Conservation (phyloP, 2,329 filamentous ascomycete genomes). For the Fusarium nodosum region DNA sequence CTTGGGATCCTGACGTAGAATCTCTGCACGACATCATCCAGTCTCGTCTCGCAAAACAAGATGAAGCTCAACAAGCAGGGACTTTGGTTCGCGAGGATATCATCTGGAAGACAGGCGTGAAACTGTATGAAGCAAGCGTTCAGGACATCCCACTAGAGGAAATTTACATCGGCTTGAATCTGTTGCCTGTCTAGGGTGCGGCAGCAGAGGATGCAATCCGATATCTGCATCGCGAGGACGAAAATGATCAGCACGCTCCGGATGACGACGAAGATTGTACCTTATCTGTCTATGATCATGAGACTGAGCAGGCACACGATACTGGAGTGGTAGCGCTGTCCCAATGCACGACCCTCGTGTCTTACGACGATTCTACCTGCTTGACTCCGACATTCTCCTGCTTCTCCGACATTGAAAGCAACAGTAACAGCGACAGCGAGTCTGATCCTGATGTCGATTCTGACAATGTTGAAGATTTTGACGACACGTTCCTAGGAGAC, state of each 20-base stretch:
- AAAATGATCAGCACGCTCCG: background rate
- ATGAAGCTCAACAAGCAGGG: slow-evolving; percentile 40
- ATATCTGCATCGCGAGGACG: slow-evolving; percentile 2
- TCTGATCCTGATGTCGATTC: slow-evolving; percentile 13
- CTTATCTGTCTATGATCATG: background rate
- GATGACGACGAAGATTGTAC: background rate
- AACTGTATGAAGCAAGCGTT: slow-evolving; percentile 45
- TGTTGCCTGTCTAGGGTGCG: slow-evolving; percentile 51
- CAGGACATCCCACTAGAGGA: slow-evolving; percentile 41
- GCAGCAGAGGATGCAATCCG: slow-evolving; percentile 7
- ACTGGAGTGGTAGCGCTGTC: background rate
- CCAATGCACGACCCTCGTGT: background rate
- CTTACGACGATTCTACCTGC: background rate
- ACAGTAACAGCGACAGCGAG: slow-evolving; percentile 12
- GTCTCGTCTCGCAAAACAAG: slow-evolving; percentile 33
- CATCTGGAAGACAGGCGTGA: slow-evolving; percentile 47
- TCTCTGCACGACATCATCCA: slow-evolving; percentile 50
- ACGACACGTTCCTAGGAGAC: slow-evolving; percentile 35
- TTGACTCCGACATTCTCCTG: background rate
- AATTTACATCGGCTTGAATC: slow-evolving; percentile 45
- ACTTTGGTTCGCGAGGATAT: slow-evolving; percentile 41
- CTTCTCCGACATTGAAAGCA: background rate
- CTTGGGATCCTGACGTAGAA: slow-evolving; percentile 46
- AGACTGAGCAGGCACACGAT: background rate
- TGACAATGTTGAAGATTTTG: background rate